phyloP scores from a whole-genome alignment of 2,329 filamentous ascomycete genomes.

The Verruconis gallopava region DNA sequence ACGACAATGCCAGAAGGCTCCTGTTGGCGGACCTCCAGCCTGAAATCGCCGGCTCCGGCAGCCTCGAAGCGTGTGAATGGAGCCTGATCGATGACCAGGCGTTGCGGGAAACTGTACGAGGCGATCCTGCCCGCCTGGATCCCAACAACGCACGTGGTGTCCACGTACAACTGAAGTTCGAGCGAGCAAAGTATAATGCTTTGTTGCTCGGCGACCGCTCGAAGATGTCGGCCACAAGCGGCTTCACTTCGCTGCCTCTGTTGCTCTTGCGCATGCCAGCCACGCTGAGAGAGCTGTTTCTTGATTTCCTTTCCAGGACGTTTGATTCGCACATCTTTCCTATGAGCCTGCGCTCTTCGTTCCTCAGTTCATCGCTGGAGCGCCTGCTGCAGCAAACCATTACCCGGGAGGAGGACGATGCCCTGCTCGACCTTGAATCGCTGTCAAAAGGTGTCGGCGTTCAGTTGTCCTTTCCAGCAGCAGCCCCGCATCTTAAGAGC shows the following conservation, averaged over 20 bases:
- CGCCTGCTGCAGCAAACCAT: conserved; percentile 5
- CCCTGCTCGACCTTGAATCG: conserved; percentile 2
- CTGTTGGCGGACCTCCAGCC: conserved; percentile 23
- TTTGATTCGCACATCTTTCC: conserved; percentile 32
- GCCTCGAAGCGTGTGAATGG: conserved; percentile 36
- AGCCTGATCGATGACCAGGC: conserved; percentile 28
- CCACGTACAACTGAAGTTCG: conserved; percentile 36
- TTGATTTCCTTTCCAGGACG: conserved; percentile 34
- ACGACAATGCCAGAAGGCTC: conserved; percentile 34
- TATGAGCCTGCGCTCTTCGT: conserved; percentile 8
- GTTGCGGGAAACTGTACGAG: conserved; percentile 20
- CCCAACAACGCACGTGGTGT: conserved; percentile 27
- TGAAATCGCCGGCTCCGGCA: conserved; percentile 19
- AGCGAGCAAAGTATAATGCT: conserved; percentile 36
- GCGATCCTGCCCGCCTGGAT: conserved; percentile 20
- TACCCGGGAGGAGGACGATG: background rate
- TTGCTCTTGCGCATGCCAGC: conserved; percentile 39
- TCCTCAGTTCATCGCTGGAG: conserved; percentile 8
- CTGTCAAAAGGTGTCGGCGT: conserved; percentile 6
- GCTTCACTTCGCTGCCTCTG: conserved; percentile 36
- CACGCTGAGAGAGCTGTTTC: conserved; percentile 34
- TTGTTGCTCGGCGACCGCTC: conserved; percentile 32
- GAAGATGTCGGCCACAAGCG: conserved; percentile 15
- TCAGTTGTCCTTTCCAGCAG: conserved; percentile 9
- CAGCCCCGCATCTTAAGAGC: conserved; percentile 4